A percentile compares a stretch with the other conserved stretches of the same genome.
These are phyloP conservation scores for Solanum pinnatisectum DNA, from an alignment of 257 asterid species.

Conservation along the genomic window DNA sequence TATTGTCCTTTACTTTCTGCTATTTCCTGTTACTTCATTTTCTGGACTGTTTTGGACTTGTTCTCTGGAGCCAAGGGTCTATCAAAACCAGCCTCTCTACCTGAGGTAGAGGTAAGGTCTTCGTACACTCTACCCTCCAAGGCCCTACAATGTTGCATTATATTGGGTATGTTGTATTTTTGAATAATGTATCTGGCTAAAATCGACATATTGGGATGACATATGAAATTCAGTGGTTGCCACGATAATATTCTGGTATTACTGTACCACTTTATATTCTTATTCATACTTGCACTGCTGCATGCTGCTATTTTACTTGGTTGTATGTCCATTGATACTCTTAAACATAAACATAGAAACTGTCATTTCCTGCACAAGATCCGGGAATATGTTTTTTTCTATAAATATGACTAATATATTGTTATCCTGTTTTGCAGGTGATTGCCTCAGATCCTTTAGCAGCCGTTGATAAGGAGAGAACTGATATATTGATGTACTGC, in stretches of 20 bases:
- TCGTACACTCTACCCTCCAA: background rate
- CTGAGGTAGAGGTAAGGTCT: background rate
- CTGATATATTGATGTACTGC: slow-evolving; percentile 89
- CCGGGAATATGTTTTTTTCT: slow-evolving; percentile 1
- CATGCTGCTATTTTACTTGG: background rate
- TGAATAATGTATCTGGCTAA: background rate
- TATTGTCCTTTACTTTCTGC: background rate
- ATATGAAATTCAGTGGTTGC: background rate
- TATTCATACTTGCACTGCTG: background rate
- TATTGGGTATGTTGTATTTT: background rate
- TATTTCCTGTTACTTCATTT: background rate
- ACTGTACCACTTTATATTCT: background rate
- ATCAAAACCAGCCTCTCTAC: background rate
- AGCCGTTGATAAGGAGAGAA: slow-evolving; percentile 60
- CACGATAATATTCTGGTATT: background rate
- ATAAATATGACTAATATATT: background rate
- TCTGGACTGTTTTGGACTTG: background rate
- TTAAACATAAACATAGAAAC: background rate
- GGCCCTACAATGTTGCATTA: background rate
- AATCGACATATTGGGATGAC: background rate
- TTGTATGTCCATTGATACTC: background rate
- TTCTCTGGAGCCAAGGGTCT: background rate
- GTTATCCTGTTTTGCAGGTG: slow-evolving; percentile 24
- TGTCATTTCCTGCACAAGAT: background rate
- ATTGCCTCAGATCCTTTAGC: slow-evolving; percentile 73